Evolutionary conservation across 345 rosid genomes (phyloP), one percentile per base, ranked within the genome.

Genomic region (Citrus hindsii): DNA sequence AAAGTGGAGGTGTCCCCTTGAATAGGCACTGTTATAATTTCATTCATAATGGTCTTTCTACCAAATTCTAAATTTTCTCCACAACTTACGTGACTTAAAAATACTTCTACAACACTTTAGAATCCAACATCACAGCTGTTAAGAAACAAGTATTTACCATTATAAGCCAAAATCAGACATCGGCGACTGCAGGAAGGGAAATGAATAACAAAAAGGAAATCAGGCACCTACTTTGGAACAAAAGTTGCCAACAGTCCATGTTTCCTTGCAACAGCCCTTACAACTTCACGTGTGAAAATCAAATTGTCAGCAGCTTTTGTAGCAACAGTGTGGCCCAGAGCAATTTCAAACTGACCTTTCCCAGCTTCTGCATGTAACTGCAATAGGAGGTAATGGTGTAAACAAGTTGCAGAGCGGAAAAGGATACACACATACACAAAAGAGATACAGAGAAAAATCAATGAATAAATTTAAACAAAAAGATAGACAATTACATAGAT

Each of bases 291-390:
- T 5, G 93, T 79, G 81, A 84, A 93, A 68, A 95, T 89, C 84
- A 95, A 85, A 71, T 92, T 87, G 79, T 95, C 97, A 18, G 99
- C 97, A 75, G 99, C 92, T 63, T 56, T n/a, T 19, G 81, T 42
- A 78, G 93, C 82, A 32, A 85, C 33, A 56, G 87, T 83, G 81
- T 95, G 88, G 65, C 90, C 98, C 68, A 95, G 62, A 69, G 94
- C 91, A 38, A 93, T 60, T 86, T 95, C 99, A 86, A 87, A 91
- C 81, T 95, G 99, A 74, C 99, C 99, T 83, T 90, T 90, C 77
- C 96, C 99, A 78, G 94, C 85, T 88, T 95, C 99, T 28, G 92
- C 87, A 82, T 93, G 99, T 68, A 95, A 75, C 99, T 95, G 22
- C 5, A 60, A 69, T 69, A 76, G 75, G 75, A 83, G 35, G 51